Evolutionary conservation across 2,329 filamentous ascomycete species (phyloP).

Genomic region (Pseudopyrenochaeta lycopersici): DNA sequence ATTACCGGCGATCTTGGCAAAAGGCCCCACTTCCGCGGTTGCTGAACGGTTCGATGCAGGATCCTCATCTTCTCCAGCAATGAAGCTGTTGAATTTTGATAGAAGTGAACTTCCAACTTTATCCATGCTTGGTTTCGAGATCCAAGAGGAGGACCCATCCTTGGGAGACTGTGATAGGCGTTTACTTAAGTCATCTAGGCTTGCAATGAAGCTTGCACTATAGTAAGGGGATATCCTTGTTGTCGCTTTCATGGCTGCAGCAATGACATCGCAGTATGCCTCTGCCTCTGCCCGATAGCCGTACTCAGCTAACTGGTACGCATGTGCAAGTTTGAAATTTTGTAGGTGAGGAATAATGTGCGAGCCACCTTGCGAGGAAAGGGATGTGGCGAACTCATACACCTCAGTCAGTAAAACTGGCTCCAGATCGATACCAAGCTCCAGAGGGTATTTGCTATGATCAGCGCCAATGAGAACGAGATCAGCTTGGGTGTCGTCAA

Average conservation of each 20-base stretch:
- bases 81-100: constrained; percentile 95
- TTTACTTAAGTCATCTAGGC: constrained; percentile 83
- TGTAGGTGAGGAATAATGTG: constrained; percentile 81
- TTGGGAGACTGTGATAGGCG: constrained; percentile 86
- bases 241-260: constrained; percentile 76
- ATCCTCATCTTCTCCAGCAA: constrained; percentile 87
- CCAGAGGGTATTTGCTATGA: constrained; percentile 74
- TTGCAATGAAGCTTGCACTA: constrained; percentile 74
- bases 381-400: constrained; percentile 87
- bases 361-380: constrained; percentile 64
- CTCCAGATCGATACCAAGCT: constrained; percentile 82
- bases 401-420: constrained; percentile 94
- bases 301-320: constrained; percentile 81
- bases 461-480: constrained; percentile 89
- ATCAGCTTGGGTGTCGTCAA: constrained; percentile 80
- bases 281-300: constrained; percentile 85
- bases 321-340: constrained; percentile 90
- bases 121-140: constrained; percentile 93
- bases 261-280: constrained; percentile 89
- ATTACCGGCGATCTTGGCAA: constrained; percentile 80
- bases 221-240: constrained; percentile 89
- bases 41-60: constrained; percentile 65
- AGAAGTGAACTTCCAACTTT: constrained; percentile 92
- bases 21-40: constrained; percentile 73
- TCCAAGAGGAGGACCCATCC: constrained; percentile 85